Evolutionary conservation across 1,284 basidiomycete species (phyloP), one percentile per base, ranked within the genome.

Genomic region (Microbotryum intermedium): DNA sequence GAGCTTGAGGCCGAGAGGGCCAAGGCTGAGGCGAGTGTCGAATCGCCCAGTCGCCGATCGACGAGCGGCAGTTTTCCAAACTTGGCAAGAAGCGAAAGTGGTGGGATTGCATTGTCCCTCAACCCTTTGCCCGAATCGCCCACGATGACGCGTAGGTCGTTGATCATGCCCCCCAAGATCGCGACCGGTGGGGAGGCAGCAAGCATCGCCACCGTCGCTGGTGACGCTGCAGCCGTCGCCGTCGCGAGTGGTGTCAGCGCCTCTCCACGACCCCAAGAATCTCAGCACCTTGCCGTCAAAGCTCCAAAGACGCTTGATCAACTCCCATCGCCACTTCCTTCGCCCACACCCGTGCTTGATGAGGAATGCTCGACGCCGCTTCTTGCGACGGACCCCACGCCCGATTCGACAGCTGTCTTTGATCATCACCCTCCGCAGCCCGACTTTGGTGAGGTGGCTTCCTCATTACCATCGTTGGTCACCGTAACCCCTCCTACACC

Each of bases 1-100:
- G 65, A 66, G 39, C 50, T 66, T n/a, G 64, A 66, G 44, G 57
- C 42, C 29, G 58, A 57, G 57, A 28, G 11, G 28, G 18, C 20
- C 30, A 11, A 39, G 30, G 21, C 10, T 23, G 3, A 61, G 48
- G 20, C 46, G 29, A 21, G 20, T 13, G 49, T n/a, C 18, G 23
- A 26, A 9, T 30, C 53, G 4, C n/a, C 48, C 16, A 26, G 30
- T 11, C 30, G 45, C 6, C 11, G 45, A n/a, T 46, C 44, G 29
- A 48, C 45, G 4, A 48, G 34, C 34, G 34, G 10, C 4, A 39
- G 34, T 1, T 18, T 39, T 16, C 34, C 34, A 16, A 6, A 16
- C 18, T 16, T 39, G 34, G 18, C 34, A 16, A 39, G 34, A 16
- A 39, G 34, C 18, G 34, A 39, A 16, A 16, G 13, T 16, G 34